Evolutionary conservation across 1,284 basidiomycete species (phyloP).

Genomic region (Trametes hirsuta): DNA sequence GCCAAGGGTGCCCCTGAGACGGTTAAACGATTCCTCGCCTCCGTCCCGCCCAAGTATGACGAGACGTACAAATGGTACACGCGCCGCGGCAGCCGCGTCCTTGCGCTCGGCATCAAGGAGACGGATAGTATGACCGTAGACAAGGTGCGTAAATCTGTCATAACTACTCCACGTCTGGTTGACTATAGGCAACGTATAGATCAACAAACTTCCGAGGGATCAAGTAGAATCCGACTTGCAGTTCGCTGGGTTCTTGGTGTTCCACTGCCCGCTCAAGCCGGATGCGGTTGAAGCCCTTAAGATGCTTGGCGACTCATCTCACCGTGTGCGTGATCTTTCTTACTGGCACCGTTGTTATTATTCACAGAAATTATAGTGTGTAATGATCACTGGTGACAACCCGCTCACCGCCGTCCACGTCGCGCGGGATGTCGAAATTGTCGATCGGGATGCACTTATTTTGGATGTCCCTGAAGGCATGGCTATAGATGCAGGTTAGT

Average conservation of each 20-base stretch:
- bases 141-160: slow-evolving; percentile 49
- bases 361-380: slow-evolving; percentile 58
- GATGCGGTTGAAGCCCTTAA: slow-evolving; percentile 89
- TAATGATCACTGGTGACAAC: slow-evolving; percentile 99
- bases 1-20: slow-evolving; percentile 97
- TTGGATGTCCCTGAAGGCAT: slow-evolving; percentile 87
- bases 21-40: slow-evolving; percentile 82
- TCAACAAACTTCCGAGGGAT: slow-evolving; percentile 82
- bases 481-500: slow-evolving; percentile 63
- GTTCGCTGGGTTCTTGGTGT: slow-evolving; percentile 94
- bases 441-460: slow-evolving; percentile 91
- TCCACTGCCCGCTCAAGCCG: slow-evolving; percentile 94
- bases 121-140: slow-evolving; percentile 69
- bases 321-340: slow-evolving; percentile 66
- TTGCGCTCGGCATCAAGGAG: slow-evolving; percentile 87
- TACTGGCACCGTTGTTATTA: background rate
- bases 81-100: slow-evolving; percentile 86
- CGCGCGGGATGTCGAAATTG: slow-evolving; percentile 92
- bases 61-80: slow-evolving; percentile 94
- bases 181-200: slow-evolving; percentile 46
- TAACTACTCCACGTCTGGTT: background rate
- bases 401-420: slow-evolving; percentile 94
- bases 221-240: slow-evolving; percentile 76
- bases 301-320: slow-evolving; percentile 93
- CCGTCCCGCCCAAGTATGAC: slow-evolving; percentile 82